phyloP scores from a whole-genome alignment of 495 filamentous ascomycete species.

The Podospora anserina region DNA sequence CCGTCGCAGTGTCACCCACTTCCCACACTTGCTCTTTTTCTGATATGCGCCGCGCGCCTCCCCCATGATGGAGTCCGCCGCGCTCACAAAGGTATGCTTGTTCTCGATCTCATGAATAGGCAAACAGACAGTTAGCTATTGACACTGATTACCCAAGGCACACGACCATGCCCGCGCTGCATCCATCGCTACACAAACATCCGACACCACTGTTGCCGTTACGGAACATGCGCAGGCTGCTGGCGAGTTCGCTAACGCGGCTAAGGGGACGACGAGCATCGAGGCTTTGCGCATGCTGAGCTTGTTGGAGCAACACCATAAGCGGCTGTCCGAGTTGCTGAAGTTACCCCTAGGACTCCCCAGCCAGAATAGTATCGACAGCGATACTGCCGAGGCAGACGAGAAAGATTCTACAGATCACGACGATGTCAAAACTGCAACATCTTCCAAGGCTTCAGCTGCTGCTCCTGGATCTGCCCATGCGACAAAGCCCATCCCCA shows the following conservation, averaged over 20 bases:
- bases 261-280: slow-evolving; percentile 65
- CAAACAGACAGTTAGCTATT: neutral
- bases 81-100: slow-evolving; percentile 42
- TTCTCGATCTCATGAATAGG: neutral
- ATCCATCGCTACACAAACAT: slow-evolving; percentile 65
- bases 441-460: slow-evolving; percentile 18
- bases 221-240: slow-evolving; percentile 88
- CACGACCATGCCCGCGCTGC: slow-evolving; percentile 85
- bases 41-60: neutral
- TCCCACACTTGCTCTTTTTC: neutral
- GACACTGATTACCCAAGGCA: slow-evolving; percentile 50
- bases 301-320: slow-evolving; percentile 83
- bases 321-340: slow-evolving; percentile 70
- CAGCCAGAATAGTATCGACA: slow-evolving; percentile 40
- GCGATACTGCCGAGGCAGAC: slow-evolving; percentile 35
- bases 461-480: neutral
- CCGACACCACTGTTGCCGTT: slow-evolving; percentile 74
- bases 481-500: slow-evolving; percentile 38
- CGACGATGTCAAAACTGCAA: slow-evolving; percentile 15
- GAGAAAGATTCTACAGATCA: slow-evolving; percentile 35
- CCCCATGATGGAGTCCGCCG: slow-evolving; percentile 41
- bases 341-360: slow-evolving; percentile 64
- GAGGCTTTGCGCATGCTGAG: slow-evolving; percentile 83
- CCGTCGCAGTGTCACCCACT: neutral
- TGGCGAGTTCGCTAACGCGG: slow-evolving; percentile 81